Evolutionary conservation across 306 rosid genomes (phyloP).

Genomic region (Canavalia ensiformis): DNA sequence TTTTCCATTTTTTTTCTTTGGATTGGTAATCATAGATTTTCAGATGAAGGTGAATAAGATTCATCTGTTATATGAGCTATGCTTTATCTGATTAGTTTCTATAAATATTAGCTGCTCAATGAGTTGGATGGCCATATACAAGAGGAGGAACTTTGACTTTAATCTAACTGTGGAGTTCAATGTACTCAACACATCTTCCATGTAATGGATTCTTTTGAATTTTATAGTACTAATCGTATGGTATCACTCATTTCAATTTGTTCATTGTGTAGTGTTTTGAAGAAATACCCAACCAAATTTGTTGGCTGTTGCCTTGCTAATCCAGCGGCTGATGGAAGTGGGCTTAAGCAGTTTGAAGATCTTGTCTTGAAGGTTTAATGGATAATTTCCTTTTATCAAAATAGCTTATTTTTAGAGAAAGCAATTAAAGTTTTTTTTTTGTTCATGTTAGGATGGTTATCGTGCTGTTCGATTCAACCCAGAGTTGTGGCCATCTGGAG

Average conservation of each 20-base stretch:
- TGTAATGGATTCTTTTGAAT: neutral
- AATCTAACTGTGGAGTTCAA: conserved; percentile 21
- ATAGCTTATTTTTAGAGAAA: conserved; percentile 1
- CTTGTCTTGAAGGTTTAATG: conserved; percentile 73
- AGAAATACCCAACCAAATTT: conserved; percentile 83
- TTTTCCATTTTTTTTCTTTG: neutral
- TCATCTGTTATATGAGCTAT: neutral
- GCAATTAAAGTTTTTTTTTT: conserved; percentile 38
- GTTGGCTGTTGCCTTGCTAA: conserved; percentile 94
- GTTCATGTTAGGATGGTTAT: conserved; percentile 72
- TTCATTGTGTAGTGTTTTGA: conserved; percentile 70
- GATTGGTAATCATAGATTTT: neutral
- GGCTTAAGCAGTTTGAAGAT: conserved; percentile 75
- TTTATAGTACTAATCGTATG: neutral
- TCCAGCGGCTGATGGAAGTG: conserved; percentile 83
- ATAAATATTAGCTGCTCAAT: conserved; percentile 17
- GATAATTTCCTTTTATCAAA: conserved; percentile 37
- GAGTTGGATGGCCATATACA: conserved; percentile 6
- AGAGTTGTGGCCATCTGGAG: conserved; percentile 86
- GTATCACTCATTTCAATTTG: conserved; percentile 36
- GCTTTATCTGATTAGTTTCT: conserved; percentile 18
- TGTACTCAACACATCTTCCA: conserved; percentile 19
- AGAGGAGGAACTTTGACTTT: neutral
- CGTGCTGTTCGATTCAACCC: conserved; percentile 92
- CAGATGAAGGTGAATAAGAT: neutral